Conservation (phyloP, 371 early-diverging fungal genomes). For the Mortierella sp. region DNA sequence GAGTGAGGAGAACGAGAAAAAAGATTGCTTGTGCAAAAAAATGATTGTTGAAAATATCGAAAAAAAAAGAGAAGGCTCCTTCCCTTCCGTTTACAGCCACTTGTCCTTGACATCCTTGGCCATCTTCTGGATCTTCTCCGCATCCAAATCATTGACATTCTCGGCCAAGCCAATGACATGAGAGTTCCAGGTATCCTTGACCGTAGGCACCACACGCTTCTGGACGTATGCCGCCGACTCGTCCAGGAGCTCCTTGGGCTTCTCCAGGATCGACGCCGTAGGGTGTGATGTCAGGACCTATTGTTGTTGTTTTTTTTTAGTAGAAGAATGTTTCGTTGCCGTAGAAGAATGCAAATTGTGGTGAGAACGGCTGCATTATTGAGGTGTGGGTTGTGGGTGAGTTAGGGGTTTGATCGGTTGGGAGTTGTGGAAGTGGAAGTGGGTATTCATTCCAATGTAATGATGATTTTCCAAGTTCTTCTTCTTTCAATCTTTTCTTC, state of each 20-base stretch:
- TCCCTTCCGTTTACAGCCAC: slow-evolving; percentile 44
- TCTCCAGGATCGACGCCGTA: slow-evolving; percentile 53
- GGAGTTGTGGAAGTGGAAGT: too few relatives aligned
- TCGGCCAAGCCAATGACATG: slow-evolving; percentile 54
- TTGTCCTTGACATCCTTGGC: slow-evolving; percentile 59
- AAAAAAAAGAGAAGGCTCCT: neutral
- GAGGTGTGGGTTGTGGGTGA: neutral
- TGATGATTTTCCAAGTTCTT: neutral
- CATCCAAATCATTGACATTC: slow-evolving; percentile 53
- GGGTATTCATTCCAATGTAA: too few relatives aligned
- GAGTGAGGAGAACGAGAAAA: neutral
- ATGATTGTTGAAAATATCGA: neutral
- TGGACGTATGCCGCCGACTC: slow-evolving; percentile 46
- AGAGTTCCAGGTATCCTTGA: slow-evolving; percentile 57
- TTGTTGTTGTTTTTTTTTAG: neutral
- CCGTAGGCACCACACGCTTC: slow-evolving; percentile 41
- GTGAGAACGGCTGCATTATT: too few relatives aligned
- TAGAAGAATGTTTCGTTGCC: neutral
- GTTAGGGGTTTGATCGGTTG: too few relatives aligned
- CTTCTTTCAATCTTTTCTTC: neutral
- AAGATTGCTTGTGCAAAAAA: neutral
- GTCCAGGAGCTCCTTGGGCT: slow-evolving; percentile 56
- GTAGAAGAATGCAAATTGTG: too few relatives aligned
- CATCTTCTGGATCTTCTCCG: slow-evolving; percentile 54
- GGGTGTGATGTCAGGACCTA: slow-evolving; percentile 57